These are phyloP conservation scores for Gloeopeniophorella convolvens DNA, from an alignment of 768 basidiomycete genomes.

Conservation along the genomic window DNA sequence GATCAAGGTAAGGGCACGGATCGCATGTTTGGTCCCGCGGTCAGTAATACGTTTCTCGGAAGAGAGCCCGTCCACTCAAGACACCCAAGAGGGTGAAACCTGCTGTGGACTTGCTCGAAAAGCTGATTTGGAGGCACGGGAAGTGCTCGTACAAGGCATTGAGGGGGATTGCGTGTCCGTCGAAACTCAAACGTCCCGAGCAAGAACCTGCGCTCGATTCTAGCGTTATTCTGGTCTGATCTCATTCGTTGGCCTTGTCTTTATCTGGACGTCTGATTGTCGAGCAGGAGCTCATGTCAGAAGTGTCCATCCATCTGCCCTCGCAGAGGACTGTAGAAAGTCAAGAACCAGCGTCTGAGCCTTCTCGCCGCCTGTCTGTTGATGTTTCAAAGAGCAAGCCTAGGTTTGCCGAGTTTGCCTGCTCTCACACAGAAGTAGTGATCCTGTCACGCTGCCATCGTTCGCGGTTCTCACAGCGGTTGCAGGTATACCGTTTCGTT, in stretches of 20 bases:
- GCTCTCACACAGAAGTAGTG: conserved; percentile 54
- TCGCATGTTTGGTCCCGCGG: not conserved
- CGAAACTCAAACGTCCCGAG: conserved; percentile 49
- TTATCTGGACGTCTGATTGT: not conserved
- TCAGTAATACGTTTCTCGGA: conserved; percentile 25
- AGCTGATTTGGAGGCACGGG: conserved; percentile 57
- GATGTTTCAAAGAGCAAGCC: conserved; percentile 46
- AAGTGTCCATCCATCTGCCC: conserved; percentile 47
- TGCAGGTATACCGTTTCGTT: conserved; percentile 66
- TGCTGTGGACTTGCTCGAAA: conserved; percentile 47
- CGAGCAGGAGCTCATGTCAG: conserved; percentile 68
- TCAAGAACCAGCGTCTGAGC: conserved; percentile 46
- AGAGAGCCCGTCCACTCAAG: conserved; percentile 40
- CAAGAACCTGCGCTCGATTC: conserved; percentile 45
- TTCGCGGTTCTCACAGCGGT: not conserved
- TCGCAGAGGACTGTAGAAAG: conserved; percentile 42
- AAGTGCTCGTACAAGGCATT: conserved; percentile 68
- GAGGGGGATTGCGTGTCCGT: conserved; percentile 61
- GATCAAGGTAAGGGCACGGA: conserved; percentile 46
- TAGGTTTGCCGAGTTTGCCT: conserved; percentile 73
- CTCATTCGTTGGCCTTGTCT: not conserved
- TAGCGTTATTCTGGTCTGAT: conserved; percentile 53
- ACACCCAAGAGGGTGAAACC: conserved; percentile 70
- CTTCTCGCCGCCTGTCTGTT: conserved; percentile 43
- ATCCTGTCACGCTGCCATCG: not conserved